phyloP scores from a whole-genome alignment of 768 basidiomycete genomes.

The Leccinum rimulosum region DNA sequence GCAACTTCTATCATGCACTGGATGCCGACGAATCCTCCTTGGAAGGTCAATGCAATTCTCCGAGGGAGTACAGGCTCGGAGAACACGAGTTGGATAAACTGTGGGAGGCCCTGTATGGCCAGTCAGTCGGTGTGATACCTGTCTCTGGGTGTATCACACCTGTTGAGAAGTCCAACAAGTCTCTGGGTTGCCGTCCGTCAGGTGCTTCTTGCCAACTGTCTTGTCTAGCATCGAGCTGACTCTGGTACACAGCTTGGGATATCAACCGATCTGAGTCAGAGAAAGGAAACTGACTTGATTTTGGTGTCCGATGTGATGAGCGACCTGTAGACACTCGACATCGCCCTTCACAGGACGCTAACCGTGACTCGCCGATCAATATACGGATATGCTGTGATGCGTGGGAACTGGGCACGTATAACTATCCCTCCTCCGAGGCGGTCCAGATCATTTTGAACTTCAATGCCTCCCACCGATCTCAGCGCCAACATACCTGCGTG shows the following conservation, averaged over 20 bases:
- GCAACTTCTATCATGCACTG: conserved; percentile 51
- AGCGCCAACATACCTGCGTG: conserved; percentile 13
- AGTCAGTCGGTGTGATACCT: conserved; percentile 8
- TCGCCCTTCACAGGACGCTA: conserved; percentile 4
- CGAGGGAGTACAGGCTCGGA: conserved; percentile 49
- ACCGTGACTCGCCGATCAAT: not conserved
- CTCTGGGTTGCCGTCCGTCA: conserved; percentile 69
- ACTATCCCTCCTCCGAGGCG: not conserved
- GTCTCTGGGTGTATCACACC: conserved; percentile 36
- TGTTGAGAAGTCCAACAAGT: conserved; percentile 87
- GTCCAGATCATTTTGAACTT: not conserved
- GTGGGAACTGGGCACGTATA: not conserved
- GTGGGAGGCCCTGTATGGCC: conserved; percentile 64
- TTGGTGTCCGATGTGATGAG: conserved; percentile 25
- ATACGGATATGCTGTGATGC: not conserved
- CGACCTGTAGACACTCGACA: conserved; percentile 21
- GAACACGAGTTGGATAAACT: conserved; percentile 70
- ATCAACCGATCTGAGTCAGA: conserved; percentile 21
- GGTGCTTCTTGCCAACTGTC: conserved; percentile 64
- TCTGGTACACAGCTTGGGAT: conserved; percentile 35
- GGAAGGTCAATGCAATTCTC: conserved; percentile 65
- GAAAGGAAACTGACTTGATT: conserved; percentile 39
- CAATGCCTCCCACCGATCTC: not conserved
- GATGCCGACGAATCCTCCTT: conserved; percentile 83
- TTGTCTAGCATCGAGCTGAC: conserved; percentile 82